Evolutionary conservation across 2,329 filamentous ascomycete species (phyloP).

Genomic region (Ceratocystis cubensis): DNA sequence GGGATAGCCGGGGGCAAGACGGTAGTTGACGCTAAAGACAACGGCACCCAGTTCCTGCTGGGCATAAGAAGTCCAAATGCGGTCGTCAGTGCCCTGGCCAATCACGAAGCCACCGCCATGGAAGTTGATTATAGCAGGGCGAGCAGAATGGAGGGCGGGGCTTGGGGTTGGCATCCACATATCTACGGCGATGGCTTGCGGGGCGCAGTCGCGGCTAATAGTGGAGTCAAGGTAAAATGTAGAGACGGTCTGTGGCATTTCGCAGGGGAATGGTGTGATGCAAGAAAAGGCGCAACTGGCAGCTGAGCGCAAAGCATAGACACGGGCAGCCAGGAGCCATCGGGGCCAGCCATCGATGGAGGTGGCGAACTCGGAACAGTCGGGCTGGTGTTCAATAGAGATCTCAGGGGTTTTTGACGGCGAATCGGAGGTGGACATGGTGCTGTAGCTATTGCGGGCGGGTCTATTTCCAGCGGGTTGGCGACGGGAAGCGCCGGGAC

Average conservation of each 20-base stretch:
- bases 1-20: conserved; percentile 51
- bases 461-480: conserved; percentile 3
- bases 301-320: conserved; percentile 34
- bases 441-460: conserved; percentile 16
- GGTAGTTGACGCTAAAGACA: conserved; percentile 53
- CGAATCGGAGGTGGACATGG: conserved; percentile 1
- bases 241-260: conserved; percentile 4
- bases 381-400: conserved; percentile 17
- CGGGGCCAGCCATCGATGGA: conserved; percentile 34
- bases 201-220: conserved; percentile 28
- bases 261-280: conserved; percentile 13
- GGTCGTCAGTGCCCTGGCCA: conserved; percentile 50
- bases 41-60: conserved; percentile 42
- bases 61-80: conserved; percentile 45
- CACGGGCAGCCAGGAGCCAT: conserved; percentile 34
- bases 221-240: conserved; percentile 34
- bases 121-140: conserved; percentile 49
- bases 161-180: conserved; percentile 30
- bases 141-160: conserved; percentile 18
- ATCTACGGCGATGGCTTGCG: conserved; percentile 36
- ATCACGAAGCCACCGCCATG: conserved; percentile 57
- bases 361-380: conserved; percentile 32
- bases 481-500: conserved; percentile 16
- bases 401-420: background rate
- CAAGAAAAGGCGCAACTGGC: conserved; percentile 32